Percentiles rank a stretch among this genome's conserved stretches.
phyloP scores from a whole-genome alignment of 2,329 filamentous ascomycete species.

The Dactylella cylindrospora region DNA sequence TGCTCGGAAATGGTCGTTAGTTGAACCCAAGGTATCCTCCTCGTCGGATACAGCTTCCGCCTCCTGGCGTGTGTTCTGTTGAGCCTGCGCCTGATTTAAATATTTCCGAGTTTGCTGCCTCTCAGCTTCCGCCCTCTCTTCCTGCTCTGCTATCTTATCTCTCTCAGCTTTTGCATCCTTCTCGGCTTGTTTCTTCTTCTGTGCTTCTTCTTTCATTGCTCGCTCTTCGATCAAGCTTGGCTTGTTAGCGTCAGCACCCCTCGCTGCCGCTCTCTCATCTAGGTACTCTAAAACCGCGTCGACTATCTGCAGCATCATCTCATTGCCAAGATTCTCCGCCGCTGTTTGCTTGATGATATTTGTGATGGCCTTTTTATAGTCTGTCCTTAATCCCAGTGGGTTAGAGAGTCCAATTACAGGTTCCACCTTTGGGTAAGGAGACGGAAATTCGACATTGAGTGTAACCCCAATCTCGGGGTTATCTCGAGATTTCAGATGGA shows the following conservation, averaged over 20 bases:
- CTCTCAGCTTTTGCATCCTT: constrained; percentile 57
- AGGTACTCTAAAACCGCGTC: constrained; percentile 68
- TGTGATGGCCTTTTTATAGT: constrained; percentile 56
- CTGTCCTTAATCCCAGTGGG: constrained; percentile 17
- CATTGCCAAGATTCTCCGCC: constrained; percentile 63
- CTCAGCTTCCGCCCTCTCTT: constrained; percentile 57
- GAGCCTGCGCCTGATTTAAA: constrained; percentile 46
- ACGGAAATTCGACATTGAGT: constrained; percentile 77
- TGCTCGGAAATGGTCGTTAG: constrained; percentile 7
- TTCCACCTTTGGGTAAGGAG: constrained; percentile 84
- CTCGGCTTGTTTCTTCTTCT: constrained; percentile 60
- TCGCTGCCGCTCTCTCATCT: constrained; percentile 79
- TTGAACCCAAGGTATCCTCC: constrained; percentile 7
- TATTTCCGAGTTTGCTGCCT: constrained; percentile 53
- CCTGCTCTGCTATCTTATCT: constrained; percentile 56
- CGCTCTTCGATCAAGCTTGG: constrained; percentile 88
- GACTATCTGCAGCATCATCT: constrained; percentile 67
- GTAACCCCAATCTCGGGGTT: constrained; percentile 59
- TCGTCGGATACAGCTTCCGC: constrained; percentile 15
- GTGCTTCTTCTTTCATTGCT: constrained; percentile 74
- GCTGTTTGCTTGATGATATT: constrained; percentile 69
- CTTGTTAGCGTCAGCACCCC: constrained; percentile 71
- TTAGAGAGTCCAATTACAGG: constrained; percentile 61
- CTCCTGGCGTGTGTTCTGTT: constrained; percentile 40
- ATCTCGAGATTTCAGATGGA: constrained; percentile 68